Base-by-base conservation (phyloP, 306 rosid species). In the Glycine tomentella region DNA sequence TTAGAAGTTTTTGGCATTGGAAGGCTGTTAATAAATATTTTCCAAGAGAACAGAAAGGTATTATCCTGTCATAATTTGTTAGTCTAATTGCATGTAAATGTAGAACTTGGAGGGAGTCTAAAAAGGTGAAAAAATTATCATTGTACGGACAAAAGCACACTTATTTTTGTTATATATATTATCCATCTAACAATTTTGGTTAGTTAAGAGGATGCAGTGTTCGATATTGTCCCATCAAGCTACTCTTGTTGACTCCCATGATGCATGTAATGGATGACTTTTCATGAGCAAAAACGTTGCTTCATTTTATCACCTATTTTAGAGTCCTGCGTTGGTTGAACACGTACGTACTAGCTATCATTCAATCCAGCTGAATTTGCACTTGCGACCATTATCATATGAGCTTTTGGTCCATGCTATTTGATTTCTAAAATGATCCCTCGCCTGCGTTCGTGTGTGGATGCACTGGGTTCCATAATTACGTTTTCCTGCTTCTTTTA, bases 21-120 rank as follows among this genome's bases (percentile, higher is more conserved):
- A 45, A 67, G 59, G 49, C 25, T 80, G 72, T 53, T 58, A 79
- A 69, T 51, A 56, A 75, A 15, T 58, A 61, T 25, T 69, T 52
- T 49, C 46, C 53, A 8, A 69, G 80, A 77, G 86, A 86, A 38
- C 76, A 65, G 51, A 65, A 70, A 55, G 72, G 34, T 49, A 20
- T 45, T 44, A 33, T 48, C 16, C 55, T 74, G 61, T 53, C 50
- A 36, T 34, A 15, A 44, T 82, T 66, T 78, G 52, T 46, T 61
- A 49, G 48, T 82, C 25, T 36, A 9, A 13, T 64, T 36, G 20
- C 70, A 64, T 66, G 45, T 63, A 61, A 9, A 70, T 75, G 69
- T 57, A 49, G 46, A 70, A 25, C 45, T 6, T 5, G 20, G 10
- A 46, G 7, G 59, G 52, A 74, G 59, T 72, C 20, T 20, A 20